These are phyloP conservation scores for Suhomyces ambrosiae DNA, from an alignment of 1,139 yeast species.

Conservation along the genomic window DNA sequence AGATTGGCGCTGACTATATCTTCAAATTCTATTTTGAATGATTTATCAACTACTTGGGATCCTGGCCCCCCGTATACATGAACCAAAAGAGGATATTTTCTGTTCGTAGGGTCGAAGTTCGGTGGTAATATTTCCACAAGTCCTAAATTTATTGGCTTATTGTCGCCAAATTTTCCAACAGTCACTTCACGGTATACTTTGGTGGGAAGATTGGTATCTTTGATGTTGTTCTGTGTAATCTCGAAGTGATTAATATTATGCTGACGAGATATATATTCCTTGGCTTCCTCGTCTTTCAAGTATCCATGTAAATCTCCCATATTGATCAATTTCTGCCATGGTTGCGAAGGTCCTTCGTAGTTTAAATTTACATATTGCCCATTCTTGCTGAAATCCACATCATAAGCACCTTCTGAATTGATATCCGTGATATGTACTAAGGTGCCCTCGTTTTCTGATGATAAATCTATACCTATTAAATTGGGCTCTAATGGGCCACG, in stretches of 20 bases:
- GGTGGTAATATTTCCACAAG: constrained; percentile 78
- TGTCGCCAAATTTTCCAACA: constrained; percentile 43
- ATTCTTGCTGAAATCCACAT: constrained; percentile 49
- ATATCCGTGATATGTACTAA: constrained; percentile 25
- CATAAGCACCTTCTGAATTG: constrained; percentile 32
- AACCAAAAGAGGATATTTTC: constrained; percentile 77
- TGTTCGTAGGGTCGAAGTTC: constrained; percentile 52
- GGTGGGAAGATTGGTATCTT: constrained; percentile 56
- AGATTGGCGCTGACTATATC: constrained; percentile 67
- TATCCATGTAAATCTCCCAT: constrained; percentile 36
- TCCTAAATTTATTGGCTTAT: constrained; percentile 53
- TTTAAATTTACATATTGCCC: constrained; percentile 56
- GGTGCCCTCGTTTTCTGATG: constrained; percentile 12
- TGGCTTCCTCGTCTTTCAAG: constrained; percentile 5
- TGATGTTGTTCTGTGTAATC: constrained; percentile 23
- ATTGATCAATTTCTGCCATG: constrained; percentile 62
- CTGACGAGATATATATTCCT: constrained; percentile 27
- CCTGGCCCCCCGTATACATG: constrained; percentile 96
- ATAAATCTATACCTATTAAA: constrained; percentile 30
- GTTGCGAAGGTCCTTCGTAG: constrained; percentile 67
- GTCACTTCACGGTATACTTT: constrained; percentile 50
- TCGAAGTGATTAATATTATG: constrained; percentile 35
- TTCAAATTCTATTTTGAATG: constrained; percentile 63
- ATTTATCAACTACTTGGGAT: constrained; percentile 66
- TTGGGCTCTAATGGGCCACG: constrained; percentile 60